A percentile compares a stretch with the other conserved stretches of the same genome.
Conservation (phyloP, 2,329 filamentous ascomycete species). For the Neopestalotiopsis sp. region DNA sequence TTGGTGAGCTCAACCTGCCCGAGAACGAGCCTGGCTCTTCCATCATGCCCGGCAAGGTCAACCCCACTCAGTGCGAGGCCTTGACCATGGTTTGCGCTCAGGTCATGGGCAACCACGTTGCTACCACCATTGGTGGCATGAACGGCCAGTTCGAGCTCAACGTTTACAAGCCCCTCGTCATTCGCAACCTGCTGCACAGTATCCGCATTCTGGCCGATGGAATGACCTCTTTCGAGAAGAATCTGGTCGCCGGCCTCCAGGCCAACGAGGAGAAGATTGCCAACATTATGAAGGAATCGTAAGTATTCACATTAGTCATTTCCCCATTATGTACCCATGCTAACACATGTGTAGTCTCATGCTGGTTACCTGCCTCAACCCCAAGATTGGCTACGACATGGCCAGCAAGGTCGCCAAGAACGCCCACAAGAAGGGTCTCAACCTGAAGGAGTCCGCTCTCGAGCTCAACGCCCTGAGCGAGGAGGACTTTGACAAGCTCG, state of each 20-base stretch:
- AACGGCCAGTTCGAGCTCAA: constrained; percentile 99
- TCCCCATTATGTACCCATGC: background rate
- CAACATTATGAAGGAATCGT: constrained; percentile 93
- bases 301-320: constrained; percentile 44
- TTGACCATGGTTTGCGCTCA: constrained; percentile 98
- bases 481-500: constrained; percentile 88
- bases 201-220: constrained; percentile 85
- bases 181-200: constrained; percentile 94
- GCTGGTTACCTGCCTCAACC: constrained; percentile 97
- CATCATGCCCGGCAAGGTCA: constrained; percentile 99
- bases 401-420: constrained; percentile 98
- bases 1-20: constrained; percentile 89
- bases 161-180: constrained; percentile 97
- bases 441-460: constrained; percentile 91
- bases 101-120: constrained; percentile 96
- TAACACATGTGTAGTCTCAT: constrained; percentile 71
- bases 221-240: constrained; percentile 95
- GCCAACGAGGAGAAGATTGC: constrained; percentile 94
- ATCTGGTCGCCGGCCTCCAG: constrained; percentile 85
- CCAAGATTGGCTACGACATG: constrained; percentile 97
- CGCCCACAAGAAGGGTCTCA: constrained; percentile 96
- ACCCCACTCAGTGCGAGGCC: constrained; percentile 97
- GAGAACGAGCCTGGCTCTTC: constrained; percentile 98
- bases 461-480: constrained; percentile 88
- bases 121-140: constrained; percentile 91